Percentiles rank a stretch among this genome's conserved stretches.
Conservation (phyloP, 352 stramenopile species). For the Globisporangium recalcitrans region DNA sequence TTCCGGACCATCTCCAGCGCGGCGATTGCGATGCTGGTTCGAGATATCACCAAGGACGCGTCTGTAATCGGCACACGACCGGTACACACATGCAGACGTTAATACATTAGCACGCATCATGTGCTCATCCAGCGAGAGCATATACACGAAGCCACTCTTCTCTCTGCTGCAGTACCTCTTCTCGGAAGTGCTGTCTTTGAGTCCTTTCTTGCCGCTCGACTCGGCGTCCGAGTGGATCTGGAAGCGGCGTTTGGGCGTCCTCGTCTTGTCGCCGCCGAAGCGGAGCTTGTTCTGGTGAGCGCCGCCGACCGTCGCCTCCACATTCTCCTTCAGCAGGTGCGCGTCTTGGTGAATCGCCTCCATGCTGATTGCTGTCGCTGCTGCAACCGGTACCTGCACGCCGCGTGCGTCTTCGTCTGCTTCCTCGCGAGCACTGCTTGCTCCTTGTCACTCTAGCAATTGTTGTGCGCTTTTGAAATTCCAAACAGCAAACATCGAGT, state of each 20-base stretch:
- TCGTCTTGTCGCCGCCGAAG: conserved; percentile 10
- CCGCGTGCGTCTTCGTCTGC: background rate
- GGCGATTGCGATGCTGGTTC: conserved; percentile 53
- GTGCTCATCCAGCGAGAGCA: background rate
- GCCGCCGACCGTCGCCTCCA: conserved; percentile 27
- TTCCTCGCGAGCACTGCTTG: background rate
- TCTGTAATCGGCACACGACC: conserved; percentile 22
- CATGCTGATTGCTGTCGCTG: conserved; percentile 27
- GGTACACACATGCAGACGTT: background rate
- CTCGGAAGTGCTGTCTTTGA: conserved; percentile 34
- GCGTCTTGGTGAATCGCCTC: conserved; percentile 31
- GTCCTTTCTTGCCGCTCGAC: conserved; percentile 26
- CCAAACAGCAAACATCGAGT: conserved; percentile 16
- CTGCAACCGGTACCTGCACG: background rate
- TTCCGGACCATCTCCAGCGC: conserved; percentile 10
- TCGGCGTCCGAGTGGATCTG: conserved; percentile 39
- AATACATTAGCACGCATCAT: background rate
- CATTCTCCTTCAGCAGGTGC: conserved; percentile 71
- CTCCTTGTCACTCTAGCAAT: conserved; percentile 1
- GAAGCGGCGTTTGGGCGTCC: conserved; percentile 31
- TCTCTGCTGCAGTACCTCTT: conserved; percentile 21
- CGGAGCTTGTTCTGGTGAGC: conserved; percentile 25
- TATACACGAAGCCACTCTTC: background rate
- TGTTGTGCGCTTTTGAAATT: conserved; percentile 27
- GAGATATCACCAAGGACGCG: conserved; percentile 72